A percentile compares a stretch with the other conserved stretches of the same genome.
phyloP scores from a whole-genome alignment of 2,329 filamentous ascomycete species.

The Colletotrichum sp. region DNA sequence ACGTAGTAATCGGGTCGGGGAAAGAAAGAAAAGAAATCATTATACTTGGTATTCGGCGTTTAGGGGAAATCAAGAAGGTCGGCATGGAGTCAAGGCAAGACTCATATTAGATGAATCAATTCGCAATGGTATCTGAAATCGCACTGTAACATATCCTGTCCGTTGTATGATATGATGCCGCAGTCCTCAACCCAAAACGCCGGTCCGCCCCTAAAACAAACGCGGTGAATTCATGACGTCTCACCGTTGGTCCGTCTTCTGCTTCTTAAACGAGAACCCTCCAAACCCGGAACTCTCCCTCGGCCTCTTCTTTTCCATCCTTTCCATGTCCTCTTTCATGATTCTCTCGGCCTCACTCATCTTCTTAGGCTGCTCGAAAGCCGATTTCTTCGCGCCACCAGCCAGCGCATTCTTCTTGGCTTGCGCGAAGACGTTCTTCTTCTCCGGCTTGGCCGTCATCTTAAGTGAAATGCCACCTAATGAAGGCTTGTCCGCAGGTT shows the following conservation, averaged over 20 bases:
- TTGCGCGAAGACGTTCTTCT: slow-evolving; percentile 77
- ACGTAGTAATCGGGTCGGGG: background rate
- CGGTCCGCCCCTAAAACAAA: background rate
- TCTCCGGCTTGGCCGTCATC: slow-evolving; percentile 66
- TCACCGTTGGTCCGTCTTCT: slow-evolving; percentile 34
- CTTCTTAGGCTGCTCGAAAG: slow-evolving; percentile 71
- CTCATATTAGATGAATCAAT: slow-evolving; percentile 7
- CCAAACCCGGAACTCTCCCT: slow-evolving; percentile 52
- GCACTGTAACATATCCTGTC: background rate
- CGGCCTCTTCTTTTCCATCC: slow-evolving; percentile 72
- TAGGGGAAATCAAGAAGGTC: background rate
- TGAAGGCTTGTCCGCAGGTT: slow-evolving; percentile 14
- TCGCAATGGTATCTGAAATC: slow-evolving; percentile 33
- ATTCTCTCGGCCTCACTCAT: slow-evolving; percentile 89
- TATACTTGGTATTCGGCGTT: slow-evolving; percentile 33
- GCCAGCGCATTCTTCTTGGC: slow-evolving; percentile 72
- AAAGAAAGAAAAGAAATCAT: background rate
- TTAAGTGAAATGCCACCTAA: slow-evolving; percentile 64
- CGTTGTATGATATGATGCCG: background rate
- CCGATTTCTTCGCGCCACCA: slow-evolving; percentile 64
- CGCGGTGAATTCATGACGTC: background rate
- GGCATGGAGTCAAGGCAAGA: slow-evolving; percentile 12
- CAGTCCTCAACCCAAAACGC: slow-evolving; percentile 2
- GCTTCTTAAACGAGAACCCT: slow-evolving; percentile 57
- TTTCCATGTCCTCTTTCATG: slow-evolving; percentile 84